Evolutionary conservation across 305 asterid species (phyloP).

Genomic region (Rubia balearica): DNA sequence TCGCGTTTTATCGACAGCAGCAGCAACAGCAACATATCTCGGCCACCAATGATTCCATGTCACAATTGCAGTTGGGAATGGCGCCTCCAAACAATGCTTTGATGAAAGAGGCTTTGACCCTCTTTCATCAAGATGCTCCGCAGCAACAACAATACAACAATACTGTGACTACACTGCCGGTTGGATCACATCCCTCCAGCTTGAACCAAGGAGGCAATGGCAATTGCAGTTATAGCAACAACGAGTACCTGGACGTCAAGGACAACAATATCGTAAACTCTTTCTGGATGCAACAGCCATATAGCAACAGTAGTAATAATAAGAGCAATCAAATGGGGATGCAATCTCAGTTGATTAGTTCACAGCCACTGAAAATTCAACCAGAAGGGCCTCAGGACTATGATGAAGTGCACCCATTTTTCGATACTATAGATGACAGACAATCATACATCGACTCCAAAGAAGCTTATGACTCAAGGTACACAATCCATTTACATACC

Average conservation of each 20-base stretch:
- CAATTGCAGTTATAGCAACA: slow-evolving; percentile 17
- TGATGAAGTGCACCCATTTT: slow-evolving; percentile 54
- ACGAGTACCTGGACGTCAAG: slow-evolving; percentile 37
- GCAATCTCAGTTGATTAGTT: slow-evolving; percentile 37
- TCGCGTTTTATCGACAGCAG: slow-evolving; percentile 46
- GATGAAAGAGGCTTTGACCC: slow-evolving; percentile 16
- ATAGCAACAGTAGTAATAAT: slow-evolving; percentile 29
- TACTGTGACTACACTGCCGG: slow-evolving; percentile 21
- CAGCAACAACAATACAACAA: slow-evolving; percentile 20
- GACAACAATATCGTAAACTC: slow-evolving; percentile 40
- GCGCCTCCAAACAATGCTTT: slow-evolving; percentile 32
- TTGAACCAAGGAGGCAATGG: slow-evolving; percentile 23
- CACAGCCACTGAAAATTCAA: slow-evolving; percentile 29
- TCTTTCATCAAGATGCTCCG: slow-evolving; percentile 32
- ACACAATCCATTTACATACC: slow-evolving; percentile 5
- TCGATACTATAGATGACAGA: slow-evolving; percentile 58
- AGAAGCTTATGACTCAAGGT: slow-evolving; percentile 70
- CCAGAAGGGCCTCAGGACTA: slow-evolving; percentile 45
- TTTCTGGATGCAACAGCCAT: slow-evolving; percentile 47
- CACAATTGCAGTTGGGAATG: slow-evolving; percentile 66
- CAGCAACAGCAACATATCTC: slow-evolving; percentile 43
- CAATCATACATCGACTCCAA: slow-evolving; percentile 64
- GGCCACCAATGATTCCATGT: slow-evolving; percentile 33
- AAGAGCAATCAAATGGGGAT: slow-evolving; percentile 28
- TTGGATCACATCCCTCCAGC: slow-evolving; percentile 26